These are phyloP conservation scores for Beta corolliflora DNA, from an alignment of 179 eudicot species.

Conservation along the genomic window DNA sequence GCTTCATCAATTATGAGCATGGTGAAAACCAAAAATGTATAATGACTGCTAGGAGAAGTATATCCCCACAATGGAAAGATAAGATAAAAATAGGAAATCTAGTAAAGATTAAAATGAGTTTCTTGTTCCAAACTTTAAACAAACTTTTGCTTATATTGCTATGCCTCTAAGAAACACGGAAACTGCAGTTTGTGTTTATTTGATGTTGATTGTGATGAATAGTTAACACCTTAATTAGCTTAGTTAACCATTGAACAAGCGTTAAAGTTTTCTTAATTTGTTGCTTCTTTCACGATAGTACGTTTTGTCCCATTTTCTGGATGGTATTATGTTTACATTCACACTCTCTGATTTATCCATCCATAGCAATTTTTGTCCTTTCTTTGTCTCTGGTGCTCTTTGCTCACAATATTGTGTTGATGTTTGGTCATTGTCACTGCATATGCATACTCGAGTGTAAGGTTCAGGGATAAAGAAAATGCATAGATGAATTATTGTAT, in stretches of 20 bases:
- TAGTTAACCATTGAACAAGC: not conserved
- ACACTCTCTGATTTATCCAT: not conserved
- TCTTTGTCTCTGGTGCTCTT: not conserved
- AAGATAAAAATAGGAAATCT: not conserved
- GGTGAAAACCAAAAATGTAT: not conserved
- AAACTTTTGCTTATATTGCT: constrained; percentile 14
- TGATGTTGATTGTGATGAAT: not conserved
- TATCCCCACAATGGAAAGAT: not conserved
- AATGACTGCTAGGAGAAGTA: not conserved
- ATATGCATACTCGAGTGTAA: not conserved
- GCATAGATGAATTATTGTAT: not conserved
- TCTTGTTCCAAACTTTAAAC: not conserved
- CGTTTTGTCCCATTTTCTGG: constrained; percentile 3
- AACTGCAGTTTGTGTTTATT: not conserved
- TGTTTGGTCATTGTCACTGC: not conserved
- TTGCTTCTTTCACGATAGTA: constrained; percentile 1
- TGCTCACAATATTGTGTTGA: not conserved
- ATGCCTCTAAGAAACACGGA: not conserved
- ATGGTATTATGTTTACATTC: not conserved
- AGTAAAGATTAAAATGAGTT: constrained; percentile 1
- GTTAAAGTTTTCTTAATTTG: not conserved
- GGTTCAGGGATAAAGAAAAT: not conserved
- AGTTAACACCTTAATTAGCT: not conserved
- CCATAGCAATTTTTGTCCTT: not conserved
- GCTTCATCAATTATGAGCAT: not conserved